These are phyloP conservation scores for Teratosphaeria pseudoeucalypti DNA, from an alignment of 2,329 filamentous ascomycete genomes.

Conservation along the genomic window DNA sequence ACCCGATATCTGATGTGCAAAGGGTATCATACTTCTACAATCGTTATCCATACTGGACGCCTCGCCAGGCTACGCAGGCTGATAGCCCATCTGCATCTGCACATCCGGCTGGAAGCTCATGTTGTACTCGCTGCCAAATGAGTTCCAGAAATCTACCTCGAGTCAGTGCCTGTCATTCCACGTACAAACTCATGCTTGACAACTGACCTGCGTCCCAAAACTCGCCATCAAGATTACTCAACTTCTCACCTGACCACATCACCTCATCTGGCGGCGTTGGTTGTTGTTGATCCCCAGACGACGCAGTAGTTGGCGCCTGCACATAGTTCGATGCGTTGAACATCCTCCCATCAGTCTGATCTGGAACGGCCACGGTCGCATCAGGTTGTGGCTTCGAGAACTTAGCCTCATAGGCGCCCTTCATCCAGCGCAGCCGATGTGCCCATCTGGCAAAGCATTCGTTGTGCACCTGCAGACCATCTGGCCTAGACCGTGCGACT, in stretches of 20 bases:
- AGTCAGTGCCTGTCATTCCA: neutral
- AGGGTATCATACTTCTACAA: constrained; percentile 6
- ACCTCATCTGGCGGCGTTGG: constrained; percentile 16
- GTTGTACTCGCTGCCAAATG: neutral
- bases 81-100: neutral
- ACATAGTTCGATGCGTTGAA: neutral
- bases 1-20: neutral
- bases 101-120: neutral
- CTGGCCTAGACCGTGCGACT: constrained; percentile 8
- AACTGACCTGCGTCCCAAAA: constrained; percentile 9
- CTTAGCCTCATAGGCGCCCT: constrained; percentile 17
- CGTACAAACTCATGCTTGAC: constrained; percentile 6
- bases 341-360: neutral
- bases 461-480: constrained; percentile 19
- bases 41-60: neutral
- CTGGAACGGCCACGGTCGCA: neutral
- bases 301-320: neutral
- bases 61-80: neutral
- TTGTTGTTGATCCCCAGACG: constrained; percentile 4
- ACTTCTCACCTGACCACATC: constrained; percentile 15
- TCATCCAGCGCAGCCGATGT: constrained; percentile 17
- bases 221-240: constrained; percentile 17
- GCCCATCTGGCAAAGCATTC: constrained; percentile 23
- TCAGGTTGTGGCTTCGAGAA: constrained; percentile 2
- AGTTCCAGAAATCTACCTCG: constrained; percentile 2